Evolutionary conservation across 768 basidiomycete species (phyloP), one percentile per base, ranked within the genome.

Genomic region (Auricularia cornea): DNA sequence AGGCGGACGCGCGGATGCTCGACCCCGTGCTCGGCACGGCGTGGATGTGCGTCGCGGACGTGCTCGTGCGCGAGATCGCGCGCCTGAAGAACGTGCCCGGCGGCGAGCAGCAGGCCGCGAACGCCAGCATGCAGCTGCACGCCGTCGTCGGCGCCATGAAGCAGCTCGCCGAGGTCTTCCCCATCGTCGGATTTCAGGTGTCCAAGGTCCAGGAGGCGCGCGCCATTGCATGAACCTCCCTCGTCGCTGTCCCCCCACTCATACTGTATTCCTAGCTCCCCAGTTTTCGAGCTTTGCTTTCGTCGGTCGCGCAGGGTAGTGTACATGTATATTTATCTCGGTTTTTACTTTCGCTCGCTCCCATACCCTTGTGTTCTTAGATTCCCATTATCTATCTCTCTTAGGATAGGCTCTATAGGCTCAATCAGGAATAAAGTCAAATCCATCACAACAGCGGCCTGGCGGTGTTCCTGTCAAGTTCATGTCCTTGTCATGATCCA

Each of bases 21-120:
- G 89, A 92, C 74, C 89, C 89, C 29, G 83, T 90, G 66, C 79
- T 90, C 65, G 88, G 86, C 60, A 33, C 66, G 89, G 89, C 82
- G 67, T 90, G 89, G 89, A 84, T 85, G 18, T 79, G 78, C 61
- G 84, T 81, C 40, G 85, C 87, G 60, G 87, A 89, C 70, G 82
- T 84, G 20, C 74, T 90, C 64, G 80, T 88, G 60, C 79, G 82
- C 51, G 87, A 90, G 71, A 78, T 89, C n/a, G 80, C 66, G 35
- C 59, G 66, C 28, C 69, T 70, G 57, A 70, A 70, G 62, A 60
- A 32, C 59, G 52, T 72, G 69, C 63, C 28, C 61, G 16, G 60
- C 51, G 62, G 48, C 52, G 64, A 59, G 59, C 38, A 33, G 26
- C 64, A 62, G 23, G 63, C 59, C 38, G 70, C 26, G 32, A 41